These are phyloP conservation scores for Macroventuria anomochaeta DNA, from an alignment of 2,329 filamentous ascomycete species.

Conservation along the genomic window DNA sequence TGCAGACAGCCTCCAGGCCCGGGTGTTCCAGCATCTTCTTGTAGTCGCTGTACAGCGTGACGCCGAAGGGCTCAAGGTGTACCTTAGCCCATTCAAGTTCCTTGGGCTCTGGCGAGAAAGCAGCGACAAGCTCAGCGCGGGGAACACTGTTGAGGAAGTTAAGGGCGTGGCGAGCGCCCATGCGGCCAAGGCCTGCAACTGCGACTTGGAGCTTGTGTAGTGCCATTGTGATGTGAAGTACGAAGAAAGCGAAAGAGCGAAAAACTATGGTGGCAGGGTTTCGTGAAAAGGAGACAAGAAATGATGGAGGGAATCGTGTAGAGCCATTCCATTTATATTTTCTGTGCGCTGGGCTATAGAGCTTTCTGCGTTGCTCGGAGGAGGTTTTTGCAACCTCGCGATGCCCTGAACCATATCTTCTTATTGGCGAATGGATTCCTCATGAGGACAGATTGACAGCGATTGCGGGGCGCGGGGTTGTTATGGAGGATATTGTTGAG, in stretches of 20 bases:
- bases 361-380: conserved; percentile 9
- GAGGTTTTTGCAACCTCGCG: conserved; percentile 13
- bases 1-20: conserved; percentile 54
- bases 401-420: background rate
- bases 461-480: background rate
- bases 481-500: background rate
- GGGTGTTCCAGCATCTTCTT: conserved; percentile 55
- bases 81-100: conserved; percentile 56
- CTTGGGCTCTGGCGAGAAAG: conserved; percentile 54
- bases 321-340: conserved; percentile 4
- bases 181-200: conserved; percentile 60
- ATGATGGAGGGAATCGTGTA: background rate
- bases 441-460: background rate
- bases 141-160: conserved; percentile 57
- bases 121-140: conserved; percentile 58
- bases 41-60: conserved; percentile 55
- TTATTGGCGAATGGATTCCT: conserved; percentile 1
- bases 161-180: conserved; percentile 60
- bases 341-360: conserved; percentile 8
- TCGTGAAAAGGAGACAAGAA: too few species aligned
- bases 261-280: too few species aligned
- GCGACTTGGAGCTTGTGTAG: conserved; percentile 49
- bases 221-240: conserved; percentile 22
- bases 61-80: conserved; percentile 54
- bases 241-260: background rate